Evolutionary conservation across 148 eudicot species (phyloP).

Genomic region (Simmondsia chinensis): DNA sequence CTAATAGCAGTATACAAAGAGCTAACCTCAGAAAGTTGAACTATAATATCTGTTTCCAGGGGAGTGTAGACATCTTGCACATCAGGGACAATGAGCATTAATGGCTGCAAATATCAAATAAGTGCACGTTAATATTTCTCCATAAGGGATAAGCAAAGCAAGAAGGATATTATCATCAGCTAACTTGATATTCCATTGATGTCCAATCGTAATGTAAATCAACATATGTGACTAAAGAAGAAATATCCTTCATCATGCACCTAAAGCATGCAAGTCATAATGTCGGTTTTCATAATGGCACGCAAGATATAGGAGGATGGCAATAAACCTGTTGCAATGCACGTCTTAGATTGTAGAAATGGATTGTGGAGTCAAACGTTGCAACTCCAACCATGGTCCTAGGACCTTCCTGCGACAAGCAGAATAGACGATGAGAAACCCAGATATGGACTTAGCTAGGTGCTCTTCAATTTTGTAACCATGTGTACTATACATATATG

Average conservation of each 20-base stretch:
- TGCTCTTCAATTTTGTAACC: too few relatives aligned
- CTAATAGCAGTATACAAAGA: background rate
- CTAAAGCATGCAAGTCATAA: too few relatives aligned
- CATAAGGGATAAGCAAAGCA: too few relatives aligned
- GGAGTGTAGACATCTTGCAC: conserved; percentile 96
- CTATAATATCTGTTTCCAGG: conserved; percentile 78
- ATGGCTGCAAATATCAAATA: conserved; percentile 49
- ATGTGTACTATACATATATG: too few relatives aligned
- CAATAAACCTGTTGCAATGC: conserved; percentile 80
- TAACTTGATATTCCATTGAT: too few relatives aligned
- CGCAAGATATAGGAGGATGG: background rate
- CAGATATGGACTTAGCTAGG: too few relatives aligned
- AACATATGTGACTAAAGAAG: too few relatives aligned
- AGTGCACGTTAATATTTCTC: too few relatives aligned
- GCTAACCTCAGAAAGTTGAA: conserved; percentile 85
- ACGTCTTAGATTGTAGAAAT: conserved; percentile 93
- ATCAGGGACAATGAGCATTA: conserved; percentile 98
- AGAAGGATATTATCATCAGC: too few relatives aligned
- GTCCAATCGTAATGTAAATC: too few relatives aligned
- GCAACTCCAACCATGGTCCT: conserved; percentile 95
- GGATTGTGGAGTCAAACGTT: conserved; percentile 93
- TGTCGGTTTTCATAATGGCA: too few relatives aligned
- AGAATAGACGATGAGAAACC: background rate
- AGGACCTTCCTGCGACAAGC: conserved; percentile 71
- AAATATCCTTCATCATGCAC: too few relatives aligned